Conservation (phyloP, 148 eudicot species). For the Vaccinium vitisidaea region DNA sequence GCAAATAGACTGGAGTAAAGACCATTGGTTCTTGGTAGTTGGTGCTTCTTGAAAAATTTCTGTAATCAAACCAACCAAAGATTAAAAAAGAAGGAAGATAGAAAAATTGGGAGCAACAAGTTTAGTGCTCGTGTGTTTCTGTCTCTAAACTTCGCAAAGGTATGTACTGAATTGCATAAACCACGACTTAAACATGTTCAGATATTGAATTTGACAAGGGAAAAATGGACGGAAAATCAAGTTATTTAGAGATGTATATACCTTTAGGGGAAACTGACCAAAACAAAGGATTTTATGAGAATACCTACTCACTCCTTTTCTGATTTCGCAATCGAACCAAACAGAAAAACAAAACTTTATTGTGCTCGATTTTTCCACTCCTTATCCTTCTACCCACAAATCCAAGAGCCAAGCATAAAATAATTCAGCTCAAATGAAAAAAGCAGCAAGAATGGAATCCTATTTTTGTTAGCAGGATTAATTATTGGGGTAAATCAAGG, state of each 20-base stretch:
- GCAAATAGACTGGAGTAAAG: slow-evolving; percentile 12
- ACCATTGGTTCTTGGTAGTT: not conserved
- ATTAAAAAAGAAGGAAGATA: not conserved
- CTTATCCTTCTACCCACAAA: not conserved
- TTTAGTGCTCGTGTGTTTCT: not conserved
- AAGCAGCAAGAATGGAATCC: not conserved
- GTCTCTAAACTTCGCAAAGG: not conserved
- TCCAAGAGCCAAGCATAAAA: not conserved
- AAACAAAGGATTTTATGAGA: not conserved
- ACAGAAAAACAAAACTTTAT: not conserved
- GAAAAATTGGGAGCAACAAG: not conserved
- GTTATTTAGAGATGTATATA: not conserved
- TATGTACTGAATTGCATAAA: not conserved
- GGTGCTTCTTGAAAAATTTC: not conserved
- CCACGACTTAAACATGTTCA: not conserved
- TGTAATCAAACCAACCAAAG: slow-evolving; percentile 1
- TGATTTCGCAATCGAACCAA: not conserved
- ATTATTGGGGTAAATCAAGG: not conserved
- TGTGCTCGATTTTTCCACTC: not conserved
- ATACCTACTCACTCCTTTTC: not conserved
- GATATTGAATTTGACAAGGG: not conserved
- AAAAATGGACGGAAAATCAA: not conserved
- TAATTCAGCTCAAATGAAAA: not conserved
- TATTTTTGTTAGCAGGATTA: not conserved
- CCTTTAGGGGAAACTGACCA: not conserved